phyloP scores from a whole-genome alignment of 331 rosid genomes.

The Malus hybrid region DNA sequence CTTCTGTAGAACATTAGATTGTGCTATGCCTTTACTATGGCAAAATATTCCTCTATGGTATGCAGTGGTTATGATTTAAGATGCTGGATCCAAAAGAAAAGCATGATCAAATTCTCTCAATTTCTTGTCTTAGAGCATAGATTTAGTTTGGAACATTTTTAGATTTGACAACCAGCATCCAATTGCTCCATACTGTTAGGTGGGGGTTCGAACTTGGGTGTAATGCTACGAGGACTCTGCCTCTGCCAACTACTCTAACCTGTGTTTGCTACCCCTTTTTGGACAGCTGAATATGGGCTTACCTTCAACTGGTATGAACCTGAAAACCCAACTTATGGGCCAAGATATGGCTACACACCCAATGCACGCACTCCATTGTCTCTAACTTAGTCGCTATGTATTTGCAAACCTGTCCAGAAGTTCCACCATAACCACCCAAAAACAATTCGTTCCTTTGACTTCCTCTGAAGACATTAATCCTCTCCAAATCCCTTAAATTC shows the following conservation, averaged over 20 bases:
- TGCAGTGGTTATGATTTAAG: background rate
- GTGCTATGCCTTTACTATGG: background rate
- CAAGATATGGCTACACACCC: slow-evolving; percentile 11
- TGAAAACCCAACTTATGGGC: slow-evolving; percentile 22
- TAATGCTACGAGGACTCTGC: no score
- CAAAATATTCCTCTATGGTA: background rate
- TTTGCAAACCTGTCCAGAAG: slow-evolving; percentile 18
- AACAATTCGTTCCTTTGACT: slow-evolving; percentile 21
- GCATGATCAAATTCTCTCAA: background rate
- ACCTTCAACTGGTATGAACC: slow-evolving; percentile 17
- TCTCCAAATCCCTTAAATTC: slow-evolving; percentile 25
- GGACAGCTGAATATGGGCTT: slow-evolving; percentile 9
- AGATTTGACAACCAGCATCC: background rate
- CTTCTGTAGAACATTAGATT: slow-evolving; percentile 9
- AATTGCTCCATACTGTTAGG: background rate
- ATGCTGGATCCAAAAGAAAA: background rate
- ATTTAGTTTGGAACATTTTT: background rate
- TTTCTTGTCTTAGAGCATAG: background rate
- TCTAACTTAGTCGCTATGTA: slow-evolving; percentile 22
- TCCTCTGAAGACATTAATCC: slow-evolving; percentile 31
- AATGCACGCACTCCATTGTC: slow-evolving; percentile 13
- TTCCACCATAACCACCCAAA: slow-evolving; percentile 23
- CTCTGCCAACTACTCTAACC: no score
- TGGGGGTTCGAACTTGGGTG: no score
- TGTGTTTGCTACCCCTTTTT: background rate